Evolutionary conservation across 257 asterid species (phyloP).

Genomic region (Knoxia roxburghii): DNA sequence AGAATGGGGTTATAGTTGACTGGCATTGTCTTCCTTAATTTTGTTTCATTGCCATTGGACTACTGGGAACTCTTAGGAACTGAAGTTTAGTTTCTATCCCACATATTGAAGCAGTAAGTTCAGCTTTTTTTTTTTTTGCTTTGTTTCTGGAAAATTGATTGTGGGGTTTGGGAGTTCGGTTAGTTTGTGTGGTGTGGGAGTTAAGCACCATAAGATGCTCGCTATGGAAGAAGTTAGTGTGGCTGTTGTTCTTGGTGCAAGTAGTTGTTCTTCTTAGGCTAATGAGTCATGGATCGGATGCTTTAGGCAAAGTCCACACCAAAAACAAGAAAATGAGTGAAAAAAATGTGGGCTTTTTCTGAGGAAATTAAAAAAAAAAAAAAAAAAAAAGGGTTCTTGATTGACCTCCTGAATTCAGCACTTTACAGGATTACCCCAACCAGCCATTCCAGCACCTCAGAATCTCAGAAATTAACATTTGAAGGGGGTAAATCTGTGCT

Average conservation of each 20-base stretch:
- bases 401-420: too few species aligned
- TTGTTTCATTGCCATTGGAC: not conserved
- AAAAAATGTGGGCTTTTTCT: too few species aligned
- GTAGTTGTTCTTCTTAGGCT: conserved; percentile 16
- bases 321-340: too few species aligned
- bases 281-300: conserved; percentile 19
- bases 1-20: not conserved
- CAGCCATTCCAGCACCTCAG: too few species aligned
- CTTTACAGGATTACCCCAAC: too few species aligned
- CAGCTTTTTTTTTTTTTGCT: not conserved
- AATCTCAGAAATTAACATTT: too few species aligned
- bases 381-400: too few species aligned
- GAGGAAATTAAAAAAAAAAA: too few species aligned
- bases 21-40: not conserved
- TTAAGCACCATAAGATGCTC: conserved; percentile 13
- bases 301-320: too few species aligned
- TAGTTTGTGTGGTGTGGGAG: conserved; percentile 2
- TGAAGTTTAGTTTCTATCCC: not conserved
- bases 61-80: not conserved
- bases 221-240: conserved; percentile 11
- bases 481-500: too few species aligned
- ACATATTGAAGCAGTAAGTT: not conserved
- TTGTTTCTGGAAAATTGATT: not conserved
- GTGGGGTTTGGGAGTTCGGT: not conserved
- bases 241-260: conserved; percentile 21